A percentile compares a stretch with the other conserved stretches of the same genome.
Conservation (phyloP, 495 filamentous ascomycete genomes). For the Neurospora sp. region DNA sequence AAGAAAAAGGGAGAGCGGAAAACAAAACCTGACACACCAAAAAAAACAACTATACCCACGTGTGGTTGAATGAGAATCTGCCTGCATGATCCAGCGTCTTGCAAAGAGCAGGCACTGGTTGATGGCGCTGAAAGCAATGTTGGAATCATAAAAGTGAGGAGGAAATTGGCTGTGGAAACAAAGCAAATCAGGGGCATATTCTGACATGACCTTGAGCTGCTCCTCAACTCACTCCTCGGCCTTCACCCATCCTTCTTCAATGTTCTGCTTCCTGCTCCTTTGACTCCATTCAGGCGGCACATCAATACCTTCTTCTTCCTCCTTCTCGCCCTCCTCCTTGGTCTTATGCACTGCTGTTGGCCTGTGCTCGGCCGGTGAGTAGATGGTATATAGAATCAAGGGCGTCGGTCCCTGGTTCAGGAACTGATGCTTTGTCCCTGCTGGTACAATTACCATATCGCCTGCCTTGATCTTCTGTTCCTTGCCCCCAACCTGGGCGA, state of each 20-base stretch:
- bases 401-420: constrained; percentile 45
- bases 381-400: constrained; percentile 51
- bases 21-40: not conserved
- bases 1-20: not conserved
- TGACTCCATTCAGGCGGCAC: constrained; percentile 49
- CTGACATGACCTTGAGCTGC: not conserved
- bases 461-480: constrained; percentile 49
- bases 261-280: constrained; percentile 47
- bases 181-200: not conserved
- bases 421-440: constrained; percentile 58
- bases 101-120: not conserved
- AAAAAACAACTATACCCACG: not conserved
- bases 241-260: constrained; percentile 44
- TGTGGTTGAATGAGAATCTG: not conserved
- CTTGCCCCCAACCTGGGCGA: constrained; percentile 47
- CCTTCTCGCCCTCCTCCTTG: constrained; percentile 50
- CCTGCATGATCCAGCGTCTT: not conserved
- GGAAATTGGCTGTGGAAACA: not conserved
- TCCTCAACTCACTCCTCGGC: constrained; percentile 5
- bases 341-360: constrained; percentile 47
- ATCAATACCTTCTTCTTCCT: constrained; percentile 51
- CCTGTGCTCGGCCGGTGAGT: constrained; percentile 51
- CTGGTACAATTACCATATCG: constrained; percentile 54
- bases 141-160: not conserved
- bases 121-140: not conserved